Conservation (phyloP, 495 filamentous ascomycete genomes). For the Hypoxylon intermedium region DNA sequence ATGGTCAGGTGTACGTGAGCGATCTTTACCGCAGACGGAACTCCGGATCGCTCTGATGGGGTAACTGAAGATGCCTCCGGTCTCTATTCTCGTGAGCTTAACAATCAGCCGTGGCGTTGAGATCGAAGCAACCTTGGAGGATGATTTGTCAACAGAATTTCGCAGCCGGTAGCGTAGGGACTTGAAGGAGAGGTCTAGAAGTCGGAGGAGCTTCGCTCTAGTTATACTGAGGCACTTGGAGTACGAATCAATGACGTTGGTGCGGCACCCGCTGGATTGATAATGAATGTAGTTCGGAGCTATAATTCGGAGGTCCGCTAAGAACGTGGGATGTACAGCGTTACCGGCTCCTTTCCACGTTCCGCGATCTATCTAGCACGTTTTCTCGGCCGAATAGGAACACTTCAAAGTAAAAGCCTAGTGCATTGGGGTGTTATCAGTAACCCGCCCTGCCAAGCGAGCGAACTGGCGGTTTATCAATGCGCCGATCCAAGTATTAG, state of each 20-base stretch:
- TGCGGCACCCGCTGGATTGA: not conserved
- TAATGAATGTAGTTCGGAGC: constrained; percentile 14
- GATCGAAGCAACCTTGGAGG: too few relatives aligned
- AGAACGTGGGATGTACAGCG: not conserved
- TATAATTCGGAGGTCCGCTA: constrained; percentile 19
- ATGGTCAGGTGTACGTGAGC: not conserved
- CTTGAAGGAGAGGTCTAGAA: not conserved
- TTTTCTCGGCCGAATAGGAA: constrained; percentile 16
- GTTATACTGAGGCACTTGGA: constrained; percentile 4
- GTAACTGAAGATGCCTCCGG: constrained; percentile 2
- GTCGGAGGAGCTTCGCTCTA: not conserved
- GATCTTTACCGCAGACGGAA: constrained; percentile 12
- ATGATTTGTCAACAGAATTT: not conserved
- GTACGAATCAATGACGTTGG: constrained; percentile 12
- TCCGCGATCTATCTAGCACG: constrained; percentile 3
- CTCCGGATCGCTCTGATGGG: constrained; percentile 11
- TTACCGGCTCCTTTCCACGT: constrained; percentile 15
- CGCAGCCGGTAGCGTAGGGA: not conserved
- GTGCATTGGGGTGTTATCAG: constrained; percentile 5
- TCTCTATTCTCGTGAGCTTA: not conserved
- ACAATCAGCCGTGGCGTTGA: too few relatives aligned
- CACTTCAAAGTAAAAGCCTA: too few relatives aligned
- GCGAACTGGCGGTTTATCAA: not conserved
- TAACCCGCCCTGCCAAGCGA: not conserved
- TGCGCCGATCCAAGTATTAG: constrained; percentile 7